Evolutionary conservation across 148 eudicot species (phyloP), one percentile per base, ranked within the genome.

Genomic region (Cornus suecica): DNA sequence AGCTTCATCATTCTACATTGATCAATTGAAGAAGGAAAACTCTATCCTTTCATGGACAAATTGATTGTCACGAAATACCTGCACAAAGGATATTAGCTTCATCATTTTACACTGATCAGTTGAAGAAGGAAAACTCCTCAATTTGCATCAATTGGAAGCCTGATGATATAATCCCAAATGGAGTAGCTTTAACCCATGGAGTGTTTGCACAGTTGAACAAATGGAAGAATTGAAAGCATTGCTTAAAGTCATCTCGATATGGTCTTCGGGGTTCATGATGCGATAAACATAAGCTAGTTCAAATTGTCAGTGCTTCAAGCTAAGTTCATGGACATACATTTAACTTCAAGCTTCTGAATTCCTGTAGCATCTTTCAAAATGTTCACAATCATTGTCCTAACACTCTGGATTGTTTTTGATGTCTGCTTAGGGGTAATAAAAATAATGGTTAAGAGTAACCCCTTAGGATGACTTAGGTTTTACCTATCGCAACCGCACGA

Each of bases 31-130:
- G 62, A 70, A 65, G 66, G 66, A 28, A 18, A 82, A 28, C 13
- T n/a, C n/a, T 80, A 96, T 91, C 86, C 98, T 91, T 84, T 90
- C 98, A 70, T 93, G 94, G 10, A 96, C 86, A 72, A 86, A 77
- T 84, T 96, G 98, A 81, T 96, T 96, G 63, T 96, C 99, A 60
- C 99, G 99, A 86, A 96, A 96, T 65, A 94, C 99, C 99, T 94
- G 93, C 80, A 88, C 10, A 75, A 28, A 18, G 60, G 18, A 42
- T 20, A 28, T 74, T 34, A 65, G 5, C 8, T 56, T 54, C 72
- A 66, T 31, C 20, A 67, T 24, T 15, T 51, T 66, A 54, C 52
- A 10, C 23, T 13, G 28, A 72, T 41, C 70, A 73, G 23, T 48
- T n/a, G 70, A 18, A 73, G 62, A 70, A 65, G 66, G 66, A 28